Base-by-base conservation (phyloP, 768 basidiomycete species). In the Botryobasidium botryosum region DNA sequence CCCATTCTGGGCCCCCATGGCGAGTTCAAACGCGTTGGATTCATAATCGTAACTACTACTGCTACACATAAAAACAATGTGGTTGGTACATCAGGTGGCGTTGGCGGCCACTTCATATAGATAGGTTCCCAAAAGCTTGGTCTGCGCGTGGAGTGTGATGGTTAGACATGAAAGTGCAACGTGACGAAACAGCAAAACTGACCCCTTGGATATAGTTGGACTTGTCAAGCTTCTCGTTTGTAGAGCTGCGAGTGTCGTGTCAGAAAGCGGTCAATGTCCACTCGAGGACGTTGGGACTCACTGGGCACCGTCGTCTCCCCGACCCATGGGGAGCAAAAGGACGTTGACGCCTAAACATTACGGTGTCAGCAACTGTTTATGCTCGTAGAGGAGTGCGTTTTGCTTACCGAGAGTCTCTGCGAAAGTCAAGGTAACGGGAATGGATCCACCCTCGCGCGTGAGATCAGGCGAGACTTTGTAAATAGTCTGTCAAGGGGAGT, bases 261-360 rank as follows among this genome's bases (percentile, higher is more conserved):
- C 21, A 41, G 20, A 40, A 26, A 20, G 27, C 15, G 17, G 1
- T 32, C 6, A 6, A 15, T 4, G 7, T 20, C 15, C 8, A 12
- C 38, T 32, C 25, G 29, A 24, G 21, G 18, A 4, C 13, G 18
- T 8, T 35, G 35, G 13, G 1, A 74, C 81, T 51, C 56, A 86
- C 79, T 88, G 86, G 33, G 87, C 84, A 53, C 91, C 92, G 51
- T 97, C 92, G 56, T 96, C 88, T 2, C 85, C 84, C 40, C 91
- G 69, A 2, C 88, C 88, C 79, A 92, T 91, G 1, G 90, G 92
- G 24, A 96, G 67, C 17, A 96, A 64, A 46, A 91, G 59, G 6
- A 94, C 85, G 55, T 90, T 94, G 45, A 88, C 79, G 26, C 49
- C 49, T 49, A 25, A 10, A 29, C 26, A 37, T 6, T 8, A 33